A percentile compares a stretch with the other conserved stretches of the same genome.
phyloP scores from a whole-genome alignment of 805 yeast species.

The Yamadazyma kitorensis region DNA sequence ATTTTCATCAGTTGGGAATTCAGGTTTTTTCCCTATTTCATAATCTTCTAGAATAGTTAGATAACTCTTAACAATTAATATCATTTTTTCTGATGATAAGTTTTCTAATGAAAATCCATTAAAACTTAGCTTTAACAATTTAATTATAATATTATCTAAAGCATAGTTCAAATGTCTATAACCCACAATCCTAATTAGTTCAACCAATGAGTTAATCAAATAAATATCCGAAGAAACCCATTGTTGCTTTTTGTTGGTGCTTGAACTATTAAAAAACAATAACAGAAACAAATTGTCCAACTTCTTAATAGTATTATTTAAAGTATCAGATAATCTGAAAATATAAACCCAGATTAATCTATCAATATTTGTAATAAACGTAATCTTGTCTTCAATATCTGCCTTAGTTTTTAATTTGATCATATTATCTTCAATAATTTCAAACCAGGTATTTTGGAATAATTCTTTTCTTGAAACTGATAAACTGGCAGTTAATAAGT shows the following conservation, averaged over 20 bases:
- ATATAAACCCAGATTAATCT: slow-evolving; percentile 87
- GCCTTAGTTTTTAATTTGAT: slow-evolving; percentile 62
- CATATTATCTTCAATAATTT: slow-evolving; percentile 60
- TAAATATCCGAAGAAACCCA: slow-evolving; percentile 71
- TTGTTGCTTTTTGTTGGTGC: slow-evolving; percentile 54
- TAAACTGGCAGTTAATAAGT: slow-evolving; percentile 67
- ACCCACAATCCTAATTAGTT: slow-evolving; percentile 74
- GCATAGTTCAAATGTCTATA: slow-evolving; percentile 75
- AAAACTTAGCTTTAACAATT: slow-evolving; percentile 61
- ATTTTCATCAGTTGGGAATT: slow-evolving; percentile 64
- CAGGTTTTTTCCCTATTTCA: slow-evolving; percentile 55
- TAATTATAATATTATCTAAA: slow-evolving; percentile 73
- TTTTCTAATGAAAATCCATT: slow-evolving; percentile 59
- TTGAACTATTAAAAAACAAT: slow-evolving; percentile 45
- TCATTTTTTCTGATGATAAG: slow-evolving; percentile 65
- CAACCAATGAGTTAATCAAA: slow-evolving; percentile 64
- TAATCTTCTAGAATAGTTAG: slow-evolving; percentile 66
- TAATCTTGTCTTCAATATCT: slow-evolving; percentile 48
- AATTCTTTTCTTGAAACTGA: slow-evolving; percentile 78
- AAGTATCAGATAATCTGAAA: slow-evolving; percentile 81
- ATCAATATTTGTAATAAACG: slow-evolving; percentile 62
- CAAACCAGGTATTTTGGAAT: slow-evolving; percentile 71
- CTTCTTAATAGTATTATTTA: slow-evolving; percentile 81
- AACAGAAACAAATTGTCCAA: slow-evolving; percentile 61
- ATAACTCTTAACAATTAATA: slow-evolving; percentile 69